Evolutionary conservation across 1,139 yeast genomes (phyloP), one percentile per base, ranked within the genome.

Genomic region (Diutina pseudorugosa): DNA sequence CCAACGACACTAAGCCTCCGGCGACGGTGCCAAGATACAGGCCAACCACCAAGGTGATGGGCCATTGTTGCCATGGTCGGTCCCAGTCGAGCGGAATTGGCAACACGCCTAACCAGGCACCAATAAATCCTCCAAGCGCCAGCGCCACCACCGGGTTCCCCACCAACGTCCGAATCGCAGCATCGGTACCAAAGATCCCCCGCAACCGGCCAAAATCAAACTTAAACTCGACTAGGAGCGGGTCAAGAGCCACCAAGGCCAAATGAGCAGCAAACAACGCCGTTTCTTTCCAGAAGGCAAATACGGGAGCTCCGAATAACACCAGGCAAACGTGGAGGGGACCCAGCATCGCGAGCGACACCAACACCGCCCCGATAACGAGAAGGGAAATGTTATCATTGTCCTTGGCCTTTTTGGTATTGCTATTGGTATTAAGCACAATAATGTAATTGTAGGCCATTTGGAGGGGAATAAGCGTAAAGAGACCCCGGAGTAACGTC

Each of bases 11-110:
- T 12, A 47, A 11, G 3, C 50, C 42, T 4, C 96, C 96, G 4
- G 77, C 59, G 27, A 82, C 73, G 2, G 83, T 78, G 18, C 97
- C 98, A 0, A 73, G 30, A 61, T 88, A 89, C 0, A 82, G 83
- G 1, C 98, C 98, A n/a, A 79, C 73, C 25, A 91, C 70, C 52
- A 91, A 76, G 1, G 98, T 91, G 54, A 89, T 79, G n/a, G 98
- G 98, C 96, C 97, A 93, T 55, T 75, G 77, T 67, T 93, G 98
- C 98, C 98, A 93, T 30, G 86, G 90, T 59, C 98, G 75, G 65
- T 93, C 98, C 98, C 98, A 93, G 66, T 93, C 98, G 55, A 93
- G 74, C 0, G 98, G 97, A 55, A 93, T 90, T 1, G 96, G 98
- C 45, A 88, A 69, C 4, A 94, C 96, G 11, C 98, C 97, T 2